Base-by-base conservation (phyloP, 108 stramenopile species). In the Fragilaria crotonensis region DNA sequence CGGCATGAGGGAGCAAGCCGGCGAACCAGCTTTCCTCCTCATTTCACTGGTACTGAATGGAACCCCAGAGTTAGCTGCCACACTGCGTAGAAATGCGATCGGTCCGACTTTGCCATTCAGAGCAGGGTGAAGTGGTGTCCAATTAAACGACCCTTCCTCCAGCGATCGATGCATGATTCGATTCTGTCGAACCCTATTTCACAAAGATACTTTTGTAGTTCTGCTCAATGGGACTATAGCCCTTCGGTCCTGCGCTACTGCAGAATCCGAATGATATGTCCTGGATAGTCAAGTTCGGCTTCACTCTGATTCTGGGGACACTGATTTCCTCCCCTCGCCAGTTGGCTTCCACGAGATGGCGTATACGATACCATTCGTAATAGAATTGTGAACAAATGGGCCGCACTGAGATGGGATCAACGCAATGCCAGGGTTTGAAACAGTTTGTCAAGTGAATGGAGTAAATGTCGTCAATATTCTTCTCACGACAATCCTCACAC, bases 401-500 rank as follows among this genome's bases (percentile, higher is more conserved):
- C 7, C 11, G 36, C 36, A 41, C 14, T 41, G 11, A 11, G 14
- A 7, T 14, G 14, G 36, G 36, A 41, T 7, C 11, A 41, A 7
- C 11, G 14, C 91, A 93, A 20, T 47, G 57, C 80, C 83, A 85
- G 0, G 94, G 94, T 58, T 95, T 95, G 52, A 68, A 69, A 66
- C 94, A 95, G 22, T 85, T 68, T 19, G 94, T 93, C 52, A 87
- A 89, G 70, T 95, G 94, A 7, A 69, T 70, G 5, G 67, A 64
- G 28, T 72, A 64, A 17, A 95, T 68, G 48, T 76, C 72, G 5
- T 45, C 59, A 18, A 82, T 18, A 36, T 70, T 31, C 0, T 63
- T 74, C 19, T 70, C 25, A 5, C 77, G 73, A 60, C 91, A 93
- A 58, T 93, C 85, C 46, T 89, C 73, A 57, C 91, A 93, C 1